Evolutionary conservation across 192 early-diverging fungal species (phyloP), one percentile per base, ranked within the genome.

Genomic region (Backusella sp.): DNA sequence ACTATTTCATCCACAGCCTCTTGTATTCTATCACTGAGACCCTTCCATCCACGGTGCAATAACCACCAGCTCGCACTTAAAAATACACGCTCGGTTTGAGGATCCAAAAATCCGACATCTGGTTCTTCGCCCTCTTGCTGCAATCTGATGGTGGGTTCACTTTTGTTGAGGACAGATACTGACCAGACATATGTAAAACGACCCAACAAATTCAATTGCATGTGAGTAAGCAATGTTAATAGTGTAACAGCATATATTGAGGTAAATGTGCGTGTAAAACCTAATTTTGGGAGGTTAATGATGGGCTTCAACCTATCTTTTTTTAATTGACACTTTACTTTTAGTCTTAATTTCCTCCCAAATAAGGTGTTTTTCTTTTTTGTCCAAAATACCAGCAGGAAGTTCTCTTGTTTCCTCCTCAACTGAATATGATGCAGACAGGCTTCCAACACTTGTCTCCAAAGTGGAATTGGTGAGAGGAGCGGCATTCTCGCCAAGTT

Each of bases 41-140:
- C 77, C 73, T 88, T 91, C 93, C 95, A 96, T 0, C 97, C 97
- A 69, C 89, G 87, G 76, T 98, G 92, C 70, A 99, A 76, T 32
- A 99, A 83, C 90, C 93, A 98, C 95, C 95, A 97, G 76, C 87
- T 94, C 77, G 94, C 91, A 68, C 92, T 94, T 80, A 99, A 76
- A 80, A 94, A 99, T 83, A 92, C 88, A 75, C 93, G 88, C 80
- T 98, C 96, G 9, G 82, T 84, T 14, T 84, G 75, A 39, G 88
- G 83, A 41, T 87, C 85, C 70, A 89, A 46, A 26, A 82, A 81
- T 14, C 86, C 81, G 26, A 68, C 72, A 28, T 79, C 73, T 14
- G 76, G 71, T 15, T 73, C 76, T n/a, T 83, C 66, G 0, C 73
- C 72, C 46, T 84, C 80, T 19, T 78, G 41, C 23, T 83, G 73